Evolutionary conservation across 176 grass and related monocot genomes (phyloP).

Genomic region (Oryza meridionalis): DNA sequence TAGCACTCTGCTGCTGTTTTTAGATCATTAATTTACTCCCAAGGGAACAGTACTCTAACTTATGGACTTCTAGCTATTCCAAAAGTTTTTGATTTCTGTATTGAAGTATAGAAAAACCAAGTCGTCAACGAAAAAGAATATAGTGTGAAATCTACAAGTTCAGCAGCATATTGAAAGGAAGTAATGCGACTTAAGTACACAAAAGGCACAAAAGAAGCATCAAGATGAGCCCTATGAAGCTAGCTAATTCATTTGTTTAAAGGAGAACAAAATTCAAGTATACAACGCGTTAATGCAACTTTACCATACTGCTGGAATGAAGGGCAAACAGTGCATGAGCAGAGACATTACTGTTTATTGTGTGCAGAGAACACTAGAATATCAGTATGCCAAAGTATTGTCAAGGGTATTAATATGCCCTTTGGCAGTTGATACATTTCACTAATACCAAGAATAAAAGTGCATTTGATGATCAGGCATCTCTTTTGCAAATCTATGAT

Average conservation of each 20-base stretch:
- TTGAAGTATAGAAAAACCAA: constrained; percentile 79
- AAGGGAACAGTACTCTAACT: constrained; percentile 68
- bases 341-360: neutral
- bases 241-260: neutral
- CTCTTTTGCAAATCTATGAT: neutral
- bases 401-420: neutral
- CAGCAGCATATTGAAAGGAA: neutral
- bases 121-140: constrained; percentile 43
- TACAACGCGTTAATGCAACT: neutral
- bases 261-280: neutral
- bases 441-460: neutral
- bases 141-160: too few relatives aligned
- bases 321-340: neutral
- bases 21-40: constrained; percentile 74
- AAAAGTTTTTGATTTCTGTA: constrained; percentile 92
- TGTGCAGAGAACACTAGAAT: constrained; percentile 12
- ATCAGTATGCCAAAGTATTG: constrained; percentile 11
- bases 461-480: constrained; percentile 8
- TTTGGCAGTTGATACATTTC: neutral
- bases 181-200: neutral
- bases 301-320: neutral
- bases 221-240: neutral
- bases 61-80: constrained; percentile 90
- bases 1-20: constrained; percentile 63
- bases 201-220: neutral